A percentile compares a stretch with the other conserved stretches of the same genome.
Evolutionary conservation across 768 basidiomycete genomes (phyloP).

Genomic region (Leccinellum rugosiceps): DNA sequence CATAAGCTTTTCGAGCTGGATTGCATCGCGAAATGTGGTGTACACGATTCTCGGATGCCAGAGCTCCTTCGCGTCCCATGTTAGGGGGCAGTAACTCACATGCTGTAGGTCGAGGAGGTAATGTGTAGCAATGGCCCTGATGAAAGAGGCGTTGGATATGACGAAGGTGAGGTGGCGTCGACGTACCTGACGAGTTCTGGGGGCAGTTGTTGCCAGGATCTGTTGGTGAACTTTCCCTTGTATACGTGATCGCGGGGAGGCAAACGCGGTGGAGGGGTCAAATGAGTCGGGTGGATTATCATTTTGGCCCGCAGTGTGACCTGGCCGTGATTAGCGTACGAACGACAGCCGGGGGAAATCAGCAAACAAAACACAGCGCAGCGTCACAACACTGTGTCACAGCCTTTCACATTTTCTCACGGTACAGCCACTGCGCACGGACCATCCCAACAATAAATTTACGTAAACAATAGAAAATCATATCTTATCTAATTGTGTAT

Average conservation of each 20-base stretch:
- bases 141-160: background rate
- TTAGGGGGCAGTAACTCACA: constrained; percentile 44
- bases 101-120: constrained; percentile 50
- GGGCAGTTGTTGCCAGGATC: constrained; percentile 62
- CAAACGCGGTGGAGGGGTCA: constrained; percentile 15
- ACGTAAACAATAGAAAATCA: background rate
- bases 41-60: constrained; percentile 67
- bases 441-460: constrained; percentile 15
- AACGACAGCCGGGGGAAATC: constrained; percentile 36
- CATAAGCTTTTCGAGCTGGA: constrained; percentile 62
- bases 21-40: constrained; percentile 58
- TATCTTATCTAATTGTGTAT: constrained; percentile 8
- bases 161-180: constrained; percentile 25
- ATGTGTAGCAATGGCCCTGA: constrained; percentile 40
- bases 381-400: constrained; percentile 30
- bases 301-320: constrained; percentile 36
- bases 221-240: constrained; percentile 55
- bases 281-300: constrained; percentile 26
- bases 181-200: constrained; percentile 59
- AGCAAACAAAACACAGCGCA: constrained; percentile 20
- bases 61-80: constrained; percentile 46
- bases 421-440: constrained; percentile 27
- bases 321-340: constrained; percentile 36
- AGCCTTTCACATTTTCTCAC: constrained; percentile 24
- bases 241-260: constrained; percentile 35